Base-by-base conservation (phyloP, 169 alveolate species). In the Hammondia hammondi region DNA sequence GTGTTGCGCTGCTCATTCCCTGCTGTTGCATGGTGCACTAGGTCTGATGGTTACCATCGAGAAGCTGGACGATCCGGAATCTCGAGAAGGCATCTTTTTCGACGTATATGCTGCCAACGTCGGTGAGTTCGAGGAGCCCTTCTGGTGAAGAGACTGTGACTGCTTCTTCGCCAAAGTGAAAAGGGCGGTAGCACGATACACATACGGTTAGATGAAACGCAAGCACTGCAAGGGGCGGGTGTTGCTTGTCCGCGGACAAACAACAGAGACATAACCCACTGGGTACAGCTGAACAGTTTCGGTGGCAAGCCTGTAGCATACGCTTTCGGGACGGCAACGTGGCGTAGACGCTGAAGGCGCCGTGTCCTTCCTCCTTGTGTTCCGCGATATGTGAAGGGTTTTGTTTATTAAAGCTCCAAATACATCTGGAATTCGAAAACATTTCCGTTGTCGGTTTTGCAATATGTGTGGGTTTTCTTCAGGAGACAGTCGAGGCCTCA, bases 401-500 rank as follows among this genome's bases (percentile, higher is more conserved):
- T 24, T 71, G 81, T n/a, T 29, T 21, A 21, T 71, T 14, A 4
- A 71, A 29, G 35, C 0, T n/a, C n/a, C 14, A 14, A 29, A 71
- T 17, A 7, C n/a, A 71, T 71, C 81, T 71, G 43, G 43, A 24
- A 21, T 67, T 0, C 45, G n/a, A 29, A 10, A 10, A 0, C 37
- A 71, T 21, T 7, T 71, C n/a, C 24, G 81, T 0, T n/a, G 7
- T 29, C 43, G 12, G 14, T 71, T 71, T n/a, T 4, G 14, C 81
- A 71, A 71, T 7, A 4, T 9, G 91, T 85, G 35, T n/a, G 45
- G 4, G 21, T 10, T 32, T 19, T 19, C 24, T 24, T 29, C 85
- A 91, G 94, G 94, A 24, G 94, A 91, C 77, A 77, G 91, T 43
- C 82, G 94, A 27, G 94, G 91, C 9, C 52, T 91, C 52, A 37